Evolutionary conservation across 306 rosid genomes (phyloP), one percentile per base, ranked within the genome.

Genomic region (Betula pendula): DNA sequence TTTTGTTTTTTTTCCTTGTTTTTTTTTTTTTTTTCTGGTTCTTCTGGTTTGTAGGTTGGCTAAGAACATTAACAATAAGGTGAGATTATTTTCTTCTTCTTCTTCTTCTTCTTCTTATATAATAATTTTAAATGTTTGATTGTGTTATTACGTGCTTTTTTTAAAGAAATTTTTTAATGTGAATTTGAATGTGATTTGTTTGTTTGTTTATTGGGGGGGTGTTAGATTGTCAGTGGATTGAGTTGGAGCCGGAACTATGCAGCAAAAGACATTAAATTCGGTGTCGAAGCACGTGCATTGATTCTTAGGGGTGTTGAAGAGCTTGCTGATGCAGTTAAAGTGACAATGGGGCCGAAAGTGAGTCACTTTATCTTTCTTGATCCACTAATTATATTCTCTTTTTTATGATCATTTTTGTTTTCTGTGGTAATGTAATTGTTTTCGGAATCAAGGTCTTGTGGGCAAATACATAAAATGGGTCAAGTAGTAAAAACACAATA

Each of bases 251-350:
- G 90, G 79, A 84, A 81, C 63, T 84, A 87, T 84, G 90, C 90
- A 3, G 88, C 90, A 3, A 84, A 87, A 76, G 88, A 87, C 40
- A 70, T 87, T 50, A 87, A 77, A 73, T 84, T 87, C n/a, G 90
- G 90, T 42, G 82, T 79, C 2, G 88, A 84, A 76, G 90, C 88
- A 20, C 86, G 90, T 19, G 75, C 85, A 17, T 60, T 76, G 82
- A 87, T 87, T 87, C 90, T 87, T 51, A 73, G 73, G 82, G 88
- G 90, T 62, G 86, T 87, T 27, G 90, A 87, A 79, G 88, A 87
- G 82, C 88, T 84, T 3, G 85, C 88, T 8, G 90, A 87, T 22
- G 88, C 87, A 56, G 90, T 84, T 44, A 71, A 85, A 82, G 89
- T 85, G 62, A 85, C 89, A 38, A 85, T 85, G 89, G 86, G 86